phyloP scores from a whole-genome alignment of 192 early-diverging fungal genomes.

The Physocladia obscura region DNA sequence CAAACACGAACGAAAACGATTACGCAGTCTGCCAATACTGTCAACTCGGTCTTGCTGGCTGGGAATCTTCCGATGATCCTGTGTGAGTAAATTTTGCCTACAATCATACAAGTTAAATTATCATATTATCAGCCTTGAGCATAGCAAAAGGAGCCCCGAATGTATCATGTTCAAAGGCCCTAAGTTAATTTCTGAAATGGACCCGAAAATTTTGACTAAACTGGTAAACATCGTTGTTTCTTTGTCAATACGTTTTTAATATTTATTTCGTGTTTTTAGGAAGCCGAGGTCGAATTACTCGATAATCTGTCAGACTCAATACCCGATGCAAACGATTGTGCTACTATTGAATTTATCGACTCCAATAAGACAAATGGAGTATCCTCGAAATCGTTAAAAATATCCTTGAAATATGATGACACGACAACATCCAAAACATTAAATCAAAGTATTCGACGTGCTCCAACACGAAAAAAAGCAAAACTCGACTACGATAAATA shows the following conservation, averaged over 20 bases:
- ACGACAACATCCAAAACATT: too few relatives aligned
- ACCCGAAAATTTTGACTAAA: not conserved
- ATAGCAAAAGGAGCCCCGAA: conserved; percentile 7
- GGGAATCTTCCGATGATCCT: conserved; percentile 23
- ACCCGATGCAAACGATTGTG: too few relatives aligned
- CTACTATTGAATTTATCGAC: too few relatives aligned
- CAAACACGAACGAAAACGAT: conserved; percentile 6
- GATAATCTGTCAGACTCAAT: too few relatives aligned
- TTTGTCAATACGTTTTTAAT: too few relatives aligned
- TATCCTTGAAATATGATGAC: too few relatives aligned
- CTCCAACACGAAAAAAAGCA: not conserved
- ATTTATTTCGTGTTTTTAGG: too few relatives aligned
- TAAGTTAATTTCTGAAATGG: not conserved
- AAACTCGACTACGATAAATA: too few relatives aligned
- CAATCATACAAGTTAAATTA: not conserved
- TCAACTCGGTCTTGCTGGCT: conserved; percentile 19
- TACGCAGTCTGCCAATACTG: conserved; percentile 23
- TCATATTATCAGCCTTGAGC: conserved; percentile 9
- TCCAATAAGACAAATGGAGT: too few relatives aligned
- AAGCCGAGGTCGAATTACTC: too few relatives aligned
- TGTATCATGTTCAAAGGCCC: conserved; percentile 28
- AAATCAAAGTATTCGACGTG: too few relatives aligned
- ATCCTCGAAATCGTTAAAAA: too few relatives aligned
- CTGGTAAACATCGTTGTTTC: not conserved
- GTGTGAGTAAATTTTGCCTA: not conserved